Conservation (phyloP, 1,284 basidiomycete species). For the Inonotus obliquus region DNA sequence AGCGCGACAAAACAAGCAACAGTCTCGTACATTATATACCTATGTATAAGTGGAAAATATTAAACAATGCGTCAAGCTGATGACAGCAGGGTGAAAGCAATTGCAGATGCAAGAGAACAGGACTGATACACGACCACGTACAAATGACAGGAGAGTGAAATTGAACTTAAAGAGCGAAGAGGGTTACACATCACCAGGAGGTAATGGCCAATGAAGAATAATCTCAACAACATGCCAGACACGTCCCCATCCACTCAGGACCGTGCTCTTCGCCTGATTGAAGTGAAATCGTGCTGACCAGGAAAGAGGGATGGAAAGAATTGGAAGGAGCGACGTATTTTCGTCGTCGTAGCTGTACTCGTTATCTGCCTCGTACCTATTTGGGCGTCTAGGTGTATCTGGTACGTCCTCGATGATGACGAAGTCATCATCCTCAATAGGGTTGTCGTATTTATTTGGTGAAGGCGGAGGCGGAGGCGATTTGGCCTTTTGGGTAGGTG, state of each 20-base stretch:
- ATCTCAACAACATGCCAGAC: conserved; percentile 11
- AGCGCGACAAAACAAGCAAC: not conserved
- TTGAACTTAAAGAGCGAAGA: not conserved
- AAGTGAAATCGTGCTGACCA: conserved; percentile 10
- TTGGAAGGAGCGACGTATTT: not conserved
- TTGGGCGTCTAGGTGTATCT: not conserved
- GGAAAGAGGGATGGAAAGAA: conserved; percentile 4
- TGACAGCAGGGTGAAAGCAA: not conserved
- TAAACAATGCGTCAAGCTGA: not conserved
- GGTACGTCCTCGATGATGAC: not conserved
- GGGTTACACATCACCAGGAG: conserved; percentile 5
- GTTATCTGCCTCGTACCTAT: not conserved
- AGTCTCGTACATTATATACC: not conserved
- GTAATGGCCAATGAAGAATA: conserved; percentile 18
- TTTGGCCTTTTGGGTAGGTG: conserved; percentile 1
- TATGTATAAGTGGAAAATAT: not conserved
- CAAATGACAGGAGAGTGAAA: not conserved
- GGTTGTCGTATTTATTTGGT: not conserved
- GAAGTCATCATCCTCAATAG: not conserved
- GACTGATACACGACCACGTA: not conserved
- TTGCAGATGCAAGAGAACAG: not conserved
- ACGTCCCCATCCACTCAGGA: conserved; percentile 11
- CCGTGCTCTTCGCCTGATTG: conserved; percentile 7
- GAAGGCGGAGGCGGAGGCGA: not conserved
- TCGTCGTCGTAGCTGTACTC: not conserved